Conservation (phyloP, 2,329 filamentous ascomycete species). For the Fusarium humuli region DNA sequence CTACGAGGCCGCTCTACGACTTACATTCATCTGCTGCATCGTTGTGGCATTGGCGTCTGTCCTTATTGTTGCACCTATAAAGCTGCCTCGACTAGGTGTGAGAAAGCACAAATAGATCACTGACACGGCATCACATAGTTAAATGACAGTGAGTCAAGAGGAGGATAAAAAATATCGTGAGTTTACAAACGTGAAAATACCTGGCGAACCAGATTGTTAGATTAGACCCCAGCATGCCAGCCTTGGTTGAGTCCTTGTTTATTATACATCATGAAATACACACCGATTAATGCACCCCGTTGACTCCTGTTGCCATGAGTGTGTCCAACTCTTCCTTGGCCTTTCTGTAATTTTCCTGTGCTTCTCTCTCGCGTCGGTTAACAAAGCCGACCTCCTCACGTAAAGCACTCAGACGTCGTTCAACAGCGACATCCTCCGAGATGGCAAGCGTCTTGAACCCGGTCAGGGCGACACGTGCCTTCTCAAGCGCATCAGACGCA, state of each 20-base stretch:
- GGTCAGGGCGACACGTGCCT: conserved; percentile 77
- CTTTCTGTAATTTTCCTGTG: conserved; percentile 84
- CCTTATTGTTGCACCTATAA: conserved; percentile 62
- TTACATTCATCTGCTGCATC: conserved; percentile 59
- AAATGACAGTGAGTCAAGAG: conserved; percentile 1
- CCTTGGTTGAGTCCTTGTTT: conserved; percentile 34
- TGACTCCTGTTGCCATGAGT: conserved; percentile 57
- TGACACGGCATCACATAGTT: background rate
- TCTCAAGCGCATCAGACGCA: conserved; percentile 78
- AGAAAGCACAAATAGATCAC: conserved; percentile 48
- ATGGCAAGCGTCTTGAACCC: conserved; percentile 81
- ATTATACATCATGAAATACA: conserved; percentile 41
- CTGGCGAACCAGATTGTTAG: conserved; percentile 32
- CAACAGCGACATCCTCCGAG: conserved; percentile 82
- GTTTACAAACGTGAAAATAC: conserved; percentile 16
- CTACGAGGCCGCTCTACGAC: conserved; percentile 63
- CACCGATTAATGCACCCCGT: conserved; percentile 54
- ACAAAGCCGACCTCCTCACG: conserved; percentile 87
- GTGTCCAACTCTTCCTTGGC: conserved; percentile 81
- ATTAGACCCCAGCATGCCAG: conserved; percentile 34
- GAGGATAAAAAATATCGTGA: conserved; percentile 2
- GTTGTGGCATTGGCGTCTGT: conserved; percentile 62
- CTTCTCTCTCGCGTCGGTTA: conserved; percentile 85
- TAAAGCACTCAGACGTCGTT: conserved; percentile 76
- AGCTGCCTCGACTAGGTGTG: conserved; percentile 64